Conservation (phyloP, 2,329 filamentous ascomycete species). For the Herpotrichia juniperi region DNA sequence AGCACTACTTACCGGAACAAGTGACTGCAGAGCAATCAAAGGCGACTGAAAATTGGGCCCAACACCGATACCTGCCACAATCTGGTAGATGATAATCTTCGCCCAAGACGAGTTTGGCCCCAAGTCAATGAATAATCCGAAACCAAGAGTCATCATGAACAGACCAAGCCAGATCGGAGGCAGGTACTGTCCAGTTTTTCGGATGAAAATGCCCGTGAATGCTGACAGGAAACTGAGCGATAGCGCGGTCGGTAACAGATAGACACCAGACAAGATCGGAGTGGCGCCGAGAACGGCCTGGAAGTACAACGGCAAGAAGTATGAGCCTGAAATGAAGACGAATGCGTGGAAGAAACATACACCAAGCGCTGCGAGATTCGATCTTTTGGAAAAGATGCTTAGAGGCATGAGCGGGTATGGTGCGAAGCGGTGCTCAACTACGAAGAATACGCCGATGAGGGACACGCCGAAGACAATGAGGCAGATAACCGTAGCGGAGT, state of each 20-base stretch:
- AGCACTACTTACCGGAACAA: constrained; percentile 53
- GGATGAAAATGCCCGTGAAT: constrained; percentile 58
- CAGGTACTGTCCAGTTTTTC: constrained; percentile 54
- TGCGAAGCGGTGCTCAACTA: constrained; percentile 76
- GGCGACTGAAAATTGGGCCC: constrained; percentile 74
- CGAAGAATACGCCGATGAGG: constrained; percentile 68
- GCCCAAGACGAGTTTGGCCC: constrained; percentile 39
- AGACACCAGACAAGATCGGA: constrained; percentile 75
- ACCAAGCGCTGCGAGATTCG: constrained; percentile 69
- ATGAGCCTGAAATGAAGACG: constrained; percentile 77
- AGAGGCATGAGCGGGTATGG: constrained; percentile 80
- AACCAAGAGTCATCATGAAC: constrained; percentile 45
- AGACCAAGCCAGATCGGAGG: constrained; percentile 46
- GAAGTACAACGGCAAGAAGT: constrained; percentile 86
- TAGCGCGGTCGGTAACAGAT: constrained; percentile 73
- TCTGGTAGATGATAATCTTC: constrained; percentile 48
- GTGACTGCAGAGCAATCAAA: constrained; percentile 70
- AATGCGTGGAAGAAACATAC: constrained; percentile 76
- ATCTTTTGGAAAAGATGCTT: constrained; percentile 69
- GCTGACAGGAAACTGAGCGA: constrained; percentile 69
- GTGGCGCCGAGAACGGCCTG: constrained; percentile 73
- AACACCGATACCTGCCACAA: constrained; percentile 51
- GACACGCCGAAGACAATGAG: constrained; percentile 75
- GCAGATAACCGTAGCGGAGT: constrained; percentile 75
- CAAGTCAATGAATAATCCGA: constrained; percentile 46